These are phyloP conservation scores for Trichocladium uniseriatum DNA, from an alignment of 495 filamentous ascomycete genomes.

Conservation along the genomic window DNA sequence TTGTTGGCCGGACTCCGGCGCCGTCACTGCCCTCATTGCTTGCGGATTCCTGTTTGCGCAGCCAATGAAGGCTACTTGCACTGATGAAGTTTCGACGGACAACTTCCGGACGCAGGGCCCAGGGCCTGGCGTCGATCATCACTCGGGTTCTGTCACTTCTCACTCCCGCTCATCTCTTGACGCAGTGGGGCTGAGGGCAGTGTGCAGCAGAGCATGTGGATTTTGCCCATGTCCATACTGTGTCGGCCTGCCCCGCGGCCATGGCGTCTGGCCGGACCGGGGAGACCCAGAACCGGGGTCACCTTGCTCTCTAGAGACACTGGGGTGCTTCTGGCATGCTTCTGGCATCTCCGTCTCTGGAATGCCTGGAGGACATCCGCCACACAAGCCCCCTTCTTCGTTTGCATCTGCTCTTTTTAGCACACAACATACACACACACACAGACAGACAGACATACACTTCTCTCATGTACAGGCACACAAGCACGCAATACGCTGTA, in stretches of 20 bases:
- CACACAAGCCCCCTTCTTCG: conserved; percentile 11
- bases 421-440: conserved; percentile 1
- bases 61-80: neutral
- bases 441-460: conserved; percentile 12
- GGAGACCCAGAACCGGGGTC: neutral
- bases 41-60: conserved; percentile 5
- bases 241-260: neutral
- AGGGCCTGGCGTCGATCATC: conserved; percentile 2
- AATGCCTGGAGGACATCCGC: conserved; percentile 13
- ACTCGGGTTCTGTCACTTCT: conserved; percentile 10
- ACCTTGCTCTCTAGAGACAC: neutral
- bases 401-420: conserved; percentile 15
- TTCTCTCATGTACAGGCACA: conserved; percentile 10
- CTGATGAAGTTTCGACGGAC: neutral
- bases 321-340: no score
- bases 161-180: neutral
- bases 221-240: neutral
- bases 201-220: neutral
- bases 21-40: conserved; percentile 1
- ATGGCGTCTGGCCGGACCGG: neutral
- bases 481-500: conserved; percentile 10
- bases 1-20: neutral
- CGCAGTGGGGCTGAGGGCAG: neutral
- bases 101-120: neutral
- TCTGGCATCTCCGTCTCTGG: conserved; percentile 2